These are phyloP conservation scores for Apiospora koreana DNA, from an alignment of 2,329 filamentous ascomycete genomes.

Conservation along the genomic window DNA sequence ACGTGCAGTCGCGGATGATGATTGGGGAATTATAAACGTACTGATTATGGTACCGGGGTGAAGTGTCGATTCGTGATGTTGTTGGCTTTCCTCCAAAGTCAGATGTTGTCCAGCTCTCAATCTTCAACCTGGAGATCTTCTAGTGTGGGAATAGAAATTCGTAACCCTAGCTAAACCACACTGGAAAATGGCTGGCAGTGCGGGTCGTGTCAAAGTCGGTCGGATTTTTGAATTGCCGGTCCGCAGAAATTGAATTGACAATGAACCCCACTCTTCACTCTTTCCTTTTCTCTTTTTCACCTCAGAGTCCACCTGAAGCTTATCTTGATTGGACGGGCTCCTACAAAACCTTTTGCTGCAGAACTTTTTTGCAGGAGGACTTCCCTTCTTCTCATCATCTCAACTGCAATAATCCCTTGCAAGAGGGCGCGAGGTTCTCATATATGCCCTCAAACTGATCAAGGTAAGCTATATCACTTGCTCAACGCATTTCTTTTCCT, in stretches of 20 bases:
- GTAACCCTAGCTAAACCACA: slow-evolving; percentile 10
- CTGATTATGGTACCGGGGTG: slow-evolving; percentile 10
- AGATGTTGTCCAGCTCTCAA: slow-evolving; percentile 2
- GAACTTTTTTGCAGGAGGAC: neutral
- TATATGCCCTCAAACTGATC: neutral
- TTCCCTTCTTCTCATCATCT: neutral
- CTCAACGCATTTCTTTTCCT: slow-evolving; percentile 16
- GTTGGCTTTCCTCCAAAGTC: slow-evolving; percentile 9
- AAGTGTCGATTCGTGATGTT: slow-evolving; percentile 8
- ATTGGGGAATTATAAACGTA: slow-evolving; percentile 10
- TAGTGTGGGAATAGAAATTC: slow-evolving; percentile 10
- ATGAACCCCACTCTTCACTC: neutral
- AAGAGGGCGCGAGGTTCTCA: neutral
- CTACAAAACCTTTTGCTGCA: neutral
- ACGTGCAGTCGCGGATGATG: neutral
- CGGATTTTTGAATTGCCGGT: slow-evolving; percentile 5
- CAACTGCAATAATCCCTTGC: neutral
- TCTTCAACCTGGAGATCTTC: slow-evolving; percentile 9
- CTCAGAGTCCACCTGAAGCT: neutral
- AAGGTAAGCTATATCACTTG: slow-evolving; percentile 16
- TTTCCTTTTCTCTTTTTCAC: neutral
- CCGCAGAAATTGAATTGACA: slow-evolving; percentile 4
- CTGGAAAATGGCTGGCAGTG: slow-evolving; percentile 9
- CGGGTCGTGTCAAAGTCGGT: slow-evolving; percentile 3
- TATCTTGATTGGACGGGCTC: neutral